Conservation (phyloP, 768 basidiomycete species). For the Termitomyces sp. region DNA sequence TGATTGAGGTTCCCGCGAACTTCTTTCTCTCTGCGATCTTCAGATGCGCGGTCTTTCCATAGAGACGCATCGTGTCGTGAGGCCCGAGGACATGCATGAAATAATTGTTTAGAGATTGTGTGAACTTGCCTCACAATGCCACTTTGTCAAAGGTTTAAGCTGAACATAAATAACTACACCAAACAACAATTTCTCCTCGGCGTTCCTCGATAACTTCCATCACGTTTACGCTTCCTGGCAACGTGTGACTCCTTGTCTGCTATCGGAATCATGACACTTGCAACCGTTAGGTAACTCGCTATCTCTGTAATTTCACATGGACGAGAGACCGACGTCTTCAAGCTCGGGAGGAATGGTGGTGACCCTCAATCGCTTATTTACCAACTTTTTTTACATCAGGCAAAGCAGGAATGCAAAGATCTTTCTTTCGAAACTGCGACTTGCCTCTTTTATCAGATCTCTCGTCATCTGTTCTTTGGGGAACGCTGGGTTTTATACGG, state of each 20-base stretch:
- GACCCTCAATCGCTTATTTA: neutral
- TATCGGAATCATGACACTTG: neutral
- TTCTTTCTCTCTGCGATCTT: neutral
- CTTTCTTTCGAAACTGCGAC: neutral
- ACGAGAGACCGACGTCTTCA: neutral
- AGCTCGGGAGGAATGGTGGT: neutral
- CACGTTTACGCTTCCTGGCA: neutral
- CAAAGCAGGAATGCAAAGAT: neutral
- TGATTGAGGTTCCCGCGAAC: neutral
- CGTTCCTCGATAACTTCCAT: neutral
- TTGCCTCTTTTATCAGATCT: neutral
- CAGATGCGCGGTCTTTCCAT: neutral
- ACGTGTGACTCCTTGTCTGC: neutral
- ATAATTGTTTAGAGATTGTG: neutral
- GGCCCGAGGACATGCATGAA: neutral
- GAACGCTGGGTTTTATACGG: neutral
- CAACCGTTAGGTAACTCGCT: neutral
- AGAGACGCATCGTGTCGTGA: neutral
- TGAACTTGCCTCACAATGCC: neutral
- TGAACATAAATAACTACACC: neutral
- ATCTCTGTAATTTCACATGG: neutral
- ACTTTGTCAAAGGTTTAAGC: neutral
- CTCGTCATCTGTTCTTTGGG: neutral
- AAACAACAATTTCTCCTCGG: neutral
- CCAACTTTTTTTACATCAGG: neutral